Evolutionary conservation across 2,329 filamentous ascomycete genomes (phyloP).

Genomic region (Colletotrichum abscissum): DNA sequence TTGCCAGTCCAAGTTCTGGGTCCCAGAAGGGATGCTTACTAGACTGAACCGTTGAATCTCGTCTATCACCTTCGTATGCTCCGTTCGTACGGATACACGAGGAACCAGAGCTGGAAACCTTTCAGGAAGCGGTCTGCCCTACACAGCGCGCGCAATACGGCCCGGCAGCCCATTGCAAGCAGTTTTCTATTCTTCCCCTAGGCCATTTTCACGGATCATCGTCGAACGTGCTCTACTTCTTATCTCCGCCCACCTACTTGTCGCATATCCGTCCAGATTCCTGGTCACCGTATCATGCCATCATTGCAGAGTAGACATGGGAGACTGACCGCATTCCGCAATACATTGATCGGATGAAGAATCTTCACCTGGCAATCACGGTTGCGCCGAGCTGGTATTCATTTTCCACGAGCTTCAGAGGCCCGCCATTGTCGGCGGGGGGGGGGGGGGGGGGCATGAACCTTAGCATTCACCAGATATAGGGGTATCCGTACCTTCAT

Average conservation of each 20-base stretch:
- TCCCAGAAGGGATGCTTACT: not conserved
- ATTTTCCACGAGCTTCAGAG: not conserved
- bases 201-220: conserved; percentile 1
- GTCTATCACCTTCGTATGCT: not conserved
- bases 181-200: not conserved
- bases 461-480: conserved; percentile 17
- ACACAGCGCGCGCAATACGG: not conserved
- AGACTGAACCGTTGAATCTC: not conserved
- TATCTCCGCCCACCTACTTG: not conserved
- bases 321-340: not conserved
- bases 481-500: conserved; percentile 19
- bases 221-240: not conserved
- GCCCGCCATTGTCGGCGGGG: not conserved
- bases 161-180: conserved; percentile 4
- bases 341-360: not conserved
- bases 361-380: not conserved
- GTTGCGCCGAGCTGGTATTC: not conserved
- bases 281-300: not conserved
- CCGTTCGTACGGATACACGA: not conserved
- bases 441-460: not conserved
- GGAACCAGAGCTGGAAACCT: not conserved
- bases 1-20: not conserved
- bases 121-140: not conserved
- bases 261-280: not conserved
- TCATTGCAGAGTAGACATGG: not conserved